Conservation (phyloP, 306 rosid genomes). For the Lithocarpus polystachyus region DNA sequence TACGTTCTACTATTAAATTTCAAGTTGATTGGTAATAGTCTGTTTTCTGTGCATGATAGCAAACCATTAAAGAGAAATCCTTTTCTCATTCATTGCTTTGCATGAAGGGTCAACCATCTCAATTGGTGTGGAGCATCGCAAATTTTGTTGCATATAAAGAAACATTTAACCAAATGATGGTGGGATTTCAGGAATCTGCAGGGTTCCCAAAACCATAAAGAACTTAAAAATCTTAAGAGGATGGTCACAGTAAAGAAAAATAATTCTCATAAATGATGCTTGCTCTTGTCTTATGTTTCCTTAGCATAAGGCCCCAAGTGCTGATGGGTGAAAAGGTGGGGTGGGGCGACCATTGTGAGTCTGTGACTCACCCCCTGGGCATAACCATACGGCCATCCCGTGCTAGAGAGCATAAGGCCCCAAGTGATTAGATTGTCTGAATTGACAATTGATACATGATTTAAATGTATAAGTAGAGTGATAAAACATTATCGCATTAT, state of each 20-base stretch:
- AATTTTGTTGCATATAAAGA: slow-evolving; percentile 38
- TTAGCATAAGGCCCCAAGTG: slow-evolving; percentile 46
- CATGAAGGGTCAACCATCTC: neutral
- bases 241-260: slow-evolving; percentile 32
- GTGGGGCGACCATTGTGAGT: too few species aligned
- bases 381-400: too few species aligned
- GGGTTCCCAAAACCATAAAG: slow-evolving; percentile 10
- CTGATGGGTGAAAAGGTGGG: too few species aligned
- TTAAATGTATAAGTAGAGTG: slow-evolving; percentile 16
- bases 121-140: neutral
- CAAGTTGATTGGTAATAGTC: neutral
- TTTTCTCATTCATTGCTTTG: neutral
- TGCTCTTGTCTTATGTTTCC: slow-evolving; percentile 59
- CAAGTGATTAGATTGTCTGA: slow-evolving; percentile 39
- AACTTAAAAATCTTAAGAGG: slow-evolving; percentile 17
- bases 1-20: neutral
- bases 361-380: too few species aligned
- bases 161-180: slow-evolving; percentile 37
- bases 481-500: slow-evolving; percentile 14
- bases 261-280: slow-evolving; percentile 22
- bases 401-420: slow-evolving; percentile 33
- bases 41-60: too few species aligned
- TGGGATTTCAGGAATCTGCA: slow-evolving; percentile 39
- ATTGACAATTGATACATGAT: slow-evolving; percentile 36
- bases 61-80: too few species aligned